Base-by-base conservation (phyloP, 1,284 basidiomycete species). In the Cryptococcus depauperatus region DNA sequence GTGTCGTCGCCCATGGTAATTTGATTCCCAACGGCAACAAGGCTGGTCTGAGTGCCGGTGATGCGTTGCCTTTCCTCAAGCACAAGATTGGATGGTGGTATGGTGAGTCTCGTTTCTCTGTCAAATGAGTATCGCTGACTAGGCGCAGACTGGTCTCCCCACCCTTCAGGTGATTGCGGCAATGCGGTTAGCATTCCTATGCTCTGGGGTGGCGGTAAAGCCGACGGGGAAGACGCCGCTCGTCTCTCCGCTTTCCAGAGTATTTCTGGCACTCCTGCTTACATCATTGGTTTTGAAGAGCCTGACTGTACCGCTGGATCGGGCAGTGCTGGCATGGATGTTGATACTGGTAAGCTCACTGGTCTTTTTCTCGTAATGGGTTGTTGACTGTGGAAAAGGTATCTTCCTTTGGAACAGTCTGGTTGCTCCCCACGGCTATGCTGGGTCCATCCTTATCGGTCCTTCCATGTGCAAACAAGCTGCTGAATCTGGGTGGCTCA, bases 381-480 rank as follows among this genome's bases (percentile, higher is more conserved):
- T n/a, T n/a, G n/a, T n/a, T n/a, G n/a, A n/a, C n/a, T n/a, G n/a
- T n/a, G n/a, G 3, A 23, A 29, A 43, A 45, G 64, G 55, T 32
- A 62, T 63, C 22, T n/a, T 42, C 3, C 41, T 66, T 13, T 72
- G 69, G 69, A 60, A 68, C 55, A 27, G 54, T 22, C 41, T 59
- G 35, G 57, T 72, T 26, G 64, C 52, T 6, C 69, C 69, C 8
- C 48, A 54, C 28, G 55, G 56, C 3, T 46, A 44, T 18, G 50
- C 55, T 19, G 69, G 69, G 13, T 55, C 67, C 6, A 32, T 66
- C 5, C 55, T 70, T 23, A 35, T 65, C 44, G 57, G 55, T 9
- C 69, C 69, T 1, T 60, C 61, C 19, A 68, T 71, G 68, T 70
- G 69, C 52, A 60, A 67, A 37, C 66, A 68, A 52, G 56, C 58